Conservation (phyloP, 176 grass and related monocot species). For the Bolboschoenus planiculmis region DNA sequence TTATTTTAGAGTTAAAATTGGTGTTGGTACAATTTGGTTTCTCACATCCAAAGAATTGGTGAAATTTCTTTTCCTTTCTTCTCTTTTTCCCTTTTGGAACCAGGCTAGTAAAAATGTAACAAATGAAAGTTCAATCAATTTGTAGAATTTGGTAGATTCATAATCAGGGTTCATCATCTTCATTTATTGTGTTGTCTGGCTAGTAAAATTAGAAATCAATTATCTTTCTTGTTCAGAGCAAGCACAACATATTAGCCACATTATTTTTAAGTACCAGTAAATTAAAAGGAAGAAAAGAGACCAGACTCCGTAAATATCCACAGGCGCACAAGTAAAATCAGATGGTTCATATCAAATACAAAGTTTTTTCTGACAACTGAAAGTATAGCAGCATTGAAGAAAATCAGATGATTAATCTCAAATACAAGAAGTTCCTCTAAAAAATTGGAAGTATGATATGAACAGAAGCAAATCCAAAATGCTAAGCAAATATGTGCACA, state of each 20-base stretch:
- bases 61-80: background rate
- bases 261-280: too few relatives aligned
- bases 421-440: background rate
- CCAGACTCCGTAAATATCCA: background rate
- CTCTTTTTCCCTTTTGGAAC: background rate
- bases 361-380: background rate
- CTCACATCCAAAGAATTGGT: constrained; percentile 3
- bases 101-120: background rate
- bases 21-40: background rate
- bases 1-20: background rate
- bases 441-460: background rate
- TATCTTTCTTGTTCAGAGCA: background rate
- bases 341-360: background rate
- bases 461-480: too few relatives aligned
- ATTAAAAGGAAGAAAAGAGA: background rate
- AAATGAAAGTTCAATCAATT: background rate
- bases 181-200: background rate
- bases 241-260: background rate
- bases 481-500: too few relatives aligned
- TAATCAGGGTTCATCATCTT: background rate
- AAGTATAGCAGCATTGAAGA: background rate
- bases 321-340: background rate
- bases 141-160: background rate
- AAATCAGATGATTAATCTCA: background rate
- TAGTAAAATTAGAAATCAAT: background rate